These are phyloP conservation scores for Agaricus subrufescens DNA, from an alignment of 768 basidiomycete species.

Conservation along the genomic window DNA sequence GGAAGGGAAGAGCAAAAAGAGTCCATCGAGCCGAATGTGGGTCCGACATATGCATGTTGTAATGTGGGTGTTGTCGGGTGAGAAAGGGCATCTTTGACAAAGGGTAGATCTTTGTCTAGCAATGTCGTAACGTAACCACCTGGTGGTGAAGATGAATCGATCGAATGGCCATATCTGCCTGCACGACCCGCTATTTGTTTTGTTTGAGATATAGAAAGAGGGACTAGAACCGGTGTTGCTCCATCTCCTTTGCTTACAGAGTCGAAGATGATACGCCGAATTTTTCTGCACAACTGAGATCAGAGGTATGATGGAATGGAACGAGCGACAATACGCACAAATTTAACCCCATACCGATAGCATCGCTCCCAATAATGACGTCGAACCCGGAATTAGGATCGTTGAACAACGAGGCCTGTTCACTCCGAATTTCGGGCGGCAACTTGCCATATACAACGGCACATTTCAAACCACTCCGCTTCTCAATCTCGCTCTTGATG, in stretches of 20 bases:
- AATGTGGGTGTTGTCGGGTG: conserved; percentile 43
- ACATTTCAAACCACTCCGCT: conserved; percentile 67
- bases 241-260: neutral
- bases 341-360: conserved; percentile 96
- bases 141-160: conserved; percentile 1
- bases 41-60: conserved; percentile 43
- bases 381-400: conserved; percentile 78
- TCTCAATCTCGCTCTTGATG: conserved; percentile 70
- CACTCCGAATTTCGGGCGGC: conserved; percentile 87
- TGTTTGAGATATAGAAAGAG: conserved; percentile 13
- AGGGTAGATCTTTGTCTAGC: neutral
- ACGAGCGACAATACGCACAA: conserved; percentile 43
- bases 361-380: conserved; percentile 90
- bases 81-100: conserved; percentile 48
- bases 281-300: conserved; percentile 2
- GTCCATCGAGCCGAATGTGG: conserved; percentile 12
- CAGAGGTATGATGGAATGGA: neutral
- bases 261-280: conserved; percentile 23
- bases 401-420: conserved; percentile 93
- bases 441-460: conserved; percentile 87
- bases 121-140: conserved; percentile 14
- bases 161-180: conserved; percentile 12
- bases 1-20: conserved; percentile 38
- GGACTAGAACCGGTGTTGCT: neutral
- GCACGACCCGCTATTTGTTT: conserved; percentile 17